Conservation (phyloP, 169 alveolate species). For the Cardiosporidium cionae region DNA sequence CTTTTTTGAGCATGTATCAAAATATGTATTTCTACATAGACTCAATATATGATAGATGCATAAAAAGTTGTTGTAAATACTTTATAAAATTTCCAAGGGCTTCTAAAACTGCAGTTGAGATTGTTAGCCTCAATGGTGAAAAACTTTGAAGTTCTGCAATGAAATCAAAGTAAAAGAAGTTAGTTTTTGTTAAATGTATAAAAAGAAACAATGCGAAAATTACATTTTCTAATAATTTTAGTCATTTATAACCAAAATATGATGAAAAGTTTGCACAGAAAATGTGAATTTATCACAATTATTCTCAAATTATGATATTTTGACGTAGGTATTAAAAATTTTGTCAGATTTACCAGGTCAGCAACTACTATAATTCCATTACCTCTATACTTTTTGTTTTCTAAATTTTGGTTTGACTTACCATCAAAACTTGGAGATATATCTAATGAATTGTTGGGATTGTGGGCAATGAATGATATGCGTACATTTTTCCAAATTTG, state of each 20-base stretch:
- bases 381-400: too few species aligned
- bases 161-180: neutral
- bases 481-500: constrained; percentile 31
- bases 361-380: neutral
- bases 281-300: neutral
- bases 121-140: neutral
- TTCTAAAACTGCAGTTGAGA: neutral
- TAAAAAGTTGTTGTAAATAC: neutral
- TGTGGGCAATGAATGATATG: constrained; percentile 26
- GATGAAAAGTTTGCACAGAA: too few species aligned
- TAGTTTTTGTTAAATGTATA: neutral
- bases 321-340: neutral
- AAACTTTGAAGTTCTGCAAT: neutral
- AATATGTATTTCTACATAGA: neutral
- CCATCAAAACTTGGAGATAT: neutral
- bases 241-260: too few species aligned
- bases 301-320: neutral
- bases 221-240: neutral
- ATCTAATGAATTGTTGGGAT: neutral
- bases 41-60: neutral
- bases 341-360: neutral
- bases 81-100: neutral
- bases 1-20: neutral
- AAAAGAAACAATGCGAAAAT: neutral
- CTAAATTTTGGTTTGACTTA: neutral